Evolutionary conservation across 805 yeast species (phyloP), one percentile per base, ranked within the genome.

Genomic region (Zygoascus flipseniorum): DNA sequence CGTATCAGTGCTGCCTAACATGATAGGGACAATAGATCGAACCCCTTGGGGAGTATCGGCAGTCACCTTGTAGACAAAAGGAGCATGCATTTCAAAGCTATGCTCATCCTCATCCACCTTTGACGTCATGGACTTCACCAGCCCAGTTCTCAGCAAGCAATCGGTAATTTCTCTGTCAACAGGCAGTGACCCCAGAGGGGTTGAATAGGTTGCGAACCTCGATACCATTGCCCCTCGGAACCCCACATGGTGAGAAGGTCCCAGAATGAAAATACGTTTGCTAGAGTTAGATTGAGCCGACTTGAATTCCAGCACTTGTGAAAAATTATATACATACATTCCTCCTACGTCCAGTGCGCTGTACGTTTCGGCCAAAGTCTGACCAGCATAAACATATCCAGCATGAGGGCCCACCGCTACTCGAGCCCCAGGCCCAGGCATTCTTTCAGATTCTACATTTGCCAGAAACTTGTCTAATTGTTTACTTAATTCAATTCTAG

Each of bases 1-100:
- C 14, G 72, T 71, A 52, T 77, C 78, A 37, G 83, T 71, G 13
- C 80, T 81, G 20, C 96, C 83, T 5, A 93, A 76, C 78, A 92
- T 73, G 46, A 93, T 78, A 0, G 99, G 99, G 1, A 93, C 75
- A 8, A 92, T 78, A n/a, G 57, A 52, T 13, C 52, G 43, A 8
- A 52, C 55, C 8, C 53, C 52, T 28, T 42, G 45, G 2, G 31
- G 18, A 23, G 43, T 11, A 13, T 16, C 53, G 6, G 44, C 14
- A 9, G 53, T 73, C 52, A 76, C 69, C 54, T 79, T 75, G 60
- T 78, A 75, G 8, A 87, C 70, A 55, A 79, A 83, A 0, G 98
- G 96, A 64, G 85, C 77, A 68, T 93, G 98, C 96, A 93, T 87
- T 63, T 93, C 99, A 62, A 93, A 80, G 50, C 93, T 84, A 66